Conservation (phyloP, 2,329 filamentous ascomycete genomes). For the Ascochyta rabiei region DNA sequence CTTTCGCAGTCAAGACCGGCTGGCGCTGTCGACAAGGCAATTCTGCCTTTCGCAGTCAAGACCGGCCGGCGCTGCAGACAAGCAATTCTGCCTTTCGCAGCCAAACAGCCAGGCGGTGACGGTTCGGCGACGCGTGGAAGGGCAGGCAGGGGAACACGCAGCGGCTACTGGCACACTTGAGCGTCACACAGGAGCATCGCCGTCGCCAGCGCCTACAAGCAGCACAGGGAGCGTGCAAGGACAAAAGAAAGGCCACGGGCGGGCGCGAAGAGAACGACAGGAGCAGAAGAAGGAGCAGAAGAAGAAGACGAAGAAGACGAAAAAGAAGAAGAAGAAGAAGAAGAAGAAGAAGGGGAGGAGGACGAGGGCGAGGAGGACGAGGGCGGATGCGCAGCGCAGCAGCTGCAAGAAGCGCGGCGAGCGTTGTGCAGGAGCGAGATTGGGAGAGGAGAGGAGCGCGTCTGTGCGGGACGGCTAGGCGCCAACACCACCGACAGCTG, state of each 20-base stretch:
- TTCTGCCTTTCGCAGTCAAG: too few relatives aligned
- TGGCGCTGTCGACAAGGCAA: not conserved
- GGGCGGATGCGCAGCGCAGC: not conserved
- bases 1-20: too few relatives aligned
- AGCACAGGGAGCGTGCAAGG: not conserved
- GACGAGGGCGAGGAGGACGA: not conserved
- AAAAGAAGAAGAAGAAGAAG: too few relatives aligned
- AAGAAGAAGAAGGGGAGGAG: too few relatives aligned
- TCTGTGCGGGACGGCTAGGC: constrained; percentile 12
- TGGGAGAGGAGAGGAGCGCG: constrained; percentile 1
- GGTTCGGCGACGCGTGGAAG: constrained; percentile 12
- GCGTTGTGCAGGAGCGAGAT: constrained; percentile 21
- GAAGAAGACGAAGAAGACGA: too few relatives aligned
- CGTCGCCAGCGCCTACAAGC: constrained; percentile 11
- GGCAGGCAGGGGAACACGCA: constrained; percentile 11
- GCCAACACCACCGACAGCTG: constrained; percentile 31
- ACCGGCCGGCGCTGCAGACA: not conserved
- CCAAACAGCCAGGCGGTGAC: not conserved
- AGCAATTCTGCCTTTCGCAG: too few relatives aligned
- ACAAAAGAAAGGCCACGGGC: constrained; percentile 16
- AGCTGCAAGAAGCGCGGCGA: not conserved
- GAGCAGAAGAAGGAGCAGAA: too few relatives aligned
- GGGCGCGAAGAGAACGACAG: constrained; percentile 18
- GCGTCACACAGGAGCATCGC: constrained; percentile 9
- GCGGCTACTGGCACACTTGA: constrained; percentile 9